Evolutionary conservation across 169 alveolate species (phyloP).

Genomic region (Eimeria maxima): DNA sequence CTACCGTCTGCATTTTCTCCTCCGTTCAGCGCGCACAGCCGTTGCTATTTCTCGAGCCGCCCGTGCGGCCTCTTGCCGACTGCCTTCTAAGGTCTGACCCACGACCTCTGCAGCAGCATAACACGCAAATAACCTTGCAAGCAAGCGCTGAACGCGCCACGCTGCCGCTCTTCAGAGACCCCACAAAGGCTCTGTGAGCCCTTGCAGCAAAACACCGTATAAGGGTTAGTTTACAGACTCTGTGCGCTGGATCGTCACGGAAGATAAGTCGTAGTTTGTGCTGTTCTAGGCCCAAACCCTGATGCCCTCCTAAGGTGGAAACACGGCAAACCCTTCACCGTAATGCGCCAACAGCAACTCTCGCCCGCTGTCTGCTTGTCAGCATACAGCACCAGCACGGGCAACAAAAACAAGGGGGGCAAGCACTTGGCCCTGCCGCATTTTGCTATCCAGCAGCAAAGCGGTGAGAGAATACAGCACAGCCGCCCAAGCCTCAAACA

Average conservation of each 20-base stretch:
- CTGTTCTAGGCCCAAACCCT: background rate
- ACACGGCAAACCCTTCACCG: background rate
- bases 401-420: background rate
- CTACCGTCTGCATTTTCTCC: constrained; percentile 55
- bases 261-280: too few relatives aligned
- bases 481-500: too few relatives aligned
- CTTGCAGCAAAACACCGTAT: background rate
- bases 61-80: constrained; percentile 19
- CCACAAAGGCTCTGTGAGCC: background rate
- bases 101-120: constrained; percentile 30
- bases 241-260: background rate
- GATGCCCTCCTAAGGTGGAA: too few relatives aligned
- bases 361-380: background rate
- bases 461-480: too few relatives aligned
- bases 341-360: background rate
- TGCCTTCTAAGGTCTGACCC: background rate
- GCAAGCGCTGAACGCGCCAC: background rate
- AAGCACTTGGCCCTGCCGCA: too few relatives aligned
- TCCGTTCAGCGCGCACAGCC: constrained; percentile 24
- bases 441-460: too few relatives aligned
- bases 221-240: background rate
- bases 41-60: constrained; percentile 51
- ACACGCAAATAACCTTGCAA: background rate
- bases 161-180: background rate
- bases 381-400: background rate